Percentiles rank a stretch among this genome's conserved stretches.
These are phyloP conservation scores for Arthrobotrys pseudoclavata DNA, from an alignment of 2,329 filamentous ascomycete genomes.

Conservation along the genomic window DNA sequence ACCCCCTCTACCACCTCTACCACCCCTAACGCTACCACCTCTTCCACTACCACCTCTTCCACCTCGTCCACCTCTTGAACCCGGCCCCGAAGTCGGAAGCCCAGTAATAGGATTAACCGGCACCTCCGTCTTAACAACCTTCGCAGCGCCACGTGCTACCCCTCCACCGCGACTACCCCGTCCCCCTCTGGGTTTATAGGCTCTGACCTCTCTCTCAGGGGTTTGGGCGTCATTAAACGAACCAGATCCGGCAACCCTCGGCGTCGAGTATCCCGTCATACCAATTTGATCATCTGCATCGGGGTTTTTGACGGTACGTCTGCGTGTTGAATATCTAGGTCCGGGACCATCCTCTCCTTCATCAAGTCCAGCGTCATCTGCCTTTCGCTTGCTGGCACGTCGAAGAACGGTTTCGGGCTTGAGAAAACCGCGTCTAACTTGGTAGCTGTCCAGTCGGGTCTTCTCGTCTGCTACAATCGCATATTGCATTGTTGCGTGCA, in stretches of 20 bases:
- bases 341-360: conserved; percentile 46
- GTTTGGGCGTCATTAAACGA: conserved; percentile 26
- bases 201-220: conserved; percentile 50
- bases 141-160: conserved; percentile 31
- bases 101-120: conserved; percentile 21
- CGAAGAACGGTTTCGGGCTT: conserved; percentile 42
- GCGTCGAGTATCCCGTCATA: conserved; percentile 49
- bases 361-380: conserved; percentile 45
- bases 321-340: conserved; percentile 46
- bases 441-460: conserved; percentile 37
- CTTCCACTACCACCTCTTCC: conserved; percentile 41
- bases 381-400: conserved; percentile 40
- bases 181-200: conserved; percentile 49
- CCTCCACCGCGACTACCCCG: conserved; percentile 32
- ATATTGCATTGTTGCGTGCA: conserved; percentile 37
- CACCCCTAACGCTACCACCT: conserved; percentile 29
- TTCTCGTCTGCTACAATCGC: conserved; percentile 53
- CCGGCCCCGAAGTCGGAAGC: conserved; percentile 1
- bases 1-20: conserved; percentile 35
- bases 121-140: conserved; percentile 9
- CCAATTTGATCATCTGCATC: conserved; percentile 52
- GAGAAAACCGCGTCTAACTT: conserved; percentile 54
- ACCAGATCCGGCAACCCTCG: conserved; percentile 20
- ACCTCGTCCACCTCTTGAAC: conserved; percentile 36
- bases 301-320: conserved; percentile 47